Base-by-base conservation (phyloP, 345 rosid species). In the Gossypium australe region DNA sequence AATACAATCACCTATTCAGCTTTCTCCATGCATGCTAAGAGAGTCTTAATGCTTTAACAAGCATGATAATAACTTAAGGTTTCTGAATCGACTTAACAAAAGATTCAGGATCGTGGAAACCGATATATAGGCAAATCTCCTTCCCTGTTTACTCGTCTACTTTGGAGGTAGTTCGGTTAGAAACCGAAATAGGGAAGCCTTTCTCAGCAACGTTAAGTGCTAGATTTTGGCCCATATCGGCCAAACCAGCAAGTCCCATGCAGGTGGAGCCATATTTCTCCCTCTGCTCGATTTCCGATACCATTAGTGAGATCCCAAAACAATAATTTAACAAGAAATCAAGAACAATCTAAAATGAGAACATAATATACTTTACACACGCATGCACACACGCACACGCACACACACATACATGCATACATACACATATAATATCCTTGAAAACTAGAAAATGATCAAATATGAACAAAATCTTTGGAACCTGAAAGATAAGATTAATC, bases 151-250 rank as follows among this genome's bases (percentile, higher is more conserved):
- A 68, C 78, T 92, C 98, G 16, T 92, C 97, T 22, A 90, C 97
- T 83, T 90, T 92, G 74, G 95, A 90, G 73, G 97, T 85, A 5
- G 97, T 85, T 75, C 98, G 82, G 79, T 94, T 94, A 79, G 92
- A 94, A 71, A 94, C 97, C 56, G 98, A 94, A 84, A 94, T 94
- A 27, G 97, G 89, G 77, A 94, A 94, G 77, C 98, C 98, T 88
- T 94, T 94, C 82, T 89, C 89, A 0, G 98, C 98, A 51, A 94
- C 92, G 85, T 92, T 94, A 77, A 94, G 93, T 56, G 97, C 97
- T 45, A 92, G 82, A 82, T 94, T 94, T 82, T 94, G 98, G 78
- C 98, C 98, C 98, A 94, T 94, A 70, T 92, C 98, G 22, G 98
- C 98, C 2, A 94, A 85, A 78, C 97, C 98, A 75, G 98, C 98